These are phyloP conservation scores for Xylona heveae DNA, from an alignment of 495 filamentous ascomycete species.

Conservation along the genomic window DNA sequence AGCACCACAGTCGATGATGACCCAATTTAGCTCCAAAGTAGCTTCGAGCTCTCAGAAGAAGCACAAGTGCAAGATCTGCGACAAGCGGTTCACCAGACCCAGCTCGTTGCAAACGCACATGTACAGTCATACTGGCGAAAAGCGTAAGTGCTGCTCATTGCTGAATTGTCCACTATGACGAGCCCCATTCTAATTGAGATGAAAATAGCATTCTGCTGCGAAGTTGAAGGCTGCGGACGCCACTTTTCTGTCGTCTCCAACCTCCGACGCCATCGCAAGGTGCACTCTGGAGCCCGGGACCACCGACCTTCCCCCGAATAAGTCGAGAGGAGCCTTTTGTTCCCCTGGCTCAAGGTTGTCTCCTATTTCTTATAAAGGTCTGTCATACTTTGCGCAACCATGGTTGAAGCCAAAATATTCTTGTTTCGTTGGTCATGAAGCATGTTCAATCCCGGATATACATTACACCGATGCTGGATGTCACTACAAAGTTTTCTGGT, in stretches of 20 bases:
- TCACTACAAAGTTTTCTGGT: too few species aligned
- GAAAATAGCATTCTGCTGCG: constrained; percentile 76
- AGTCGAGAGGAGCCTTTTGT: too few species aligned
- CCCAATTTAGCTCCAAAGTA: constrained; percentile 93
- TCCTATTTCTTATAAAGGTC: too few species aligned
- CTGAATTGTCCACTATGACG: too few species aligned
- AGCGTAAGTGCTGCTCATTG: constrained; percentile 48
- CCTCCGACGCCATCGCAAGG: constrained; percentile 82
- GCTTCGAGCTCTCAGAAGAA: constrained; percentile 96
- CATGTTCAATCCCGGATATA: too few species aligned
- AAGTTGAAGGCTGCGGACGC: constrained; percentile 85
- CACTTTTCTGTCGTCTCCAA: constrained; percentile 98
- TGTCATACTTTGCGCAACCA: too few species aligned
- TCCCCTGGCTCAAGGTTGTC: too few species aligned
- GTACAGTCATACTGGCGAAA: constrained; percentile 98
- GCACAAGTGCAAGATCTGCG: constrained; percentile 98
- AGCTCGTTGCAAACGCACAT: constrained; percentile 96
- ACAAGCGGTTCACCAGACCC: constrained; percentile 93
- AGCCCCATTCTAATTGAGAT: too few species aligned
- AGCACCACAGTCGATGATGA: constrained; percentile 94
- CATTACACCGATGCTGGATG: too few species aligned
- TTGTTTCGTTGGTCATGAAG: too few species aligned
- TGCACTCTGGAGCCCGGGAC: constrained; percentile 59
- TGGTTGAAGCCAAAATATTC: too few species aligned
- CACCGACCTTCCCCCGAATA: neutral